A percentile compares a stretch with the other conserved stretches of the same genome.
Conservation (phyloP, 2,329 filamentous ascomycete species). For the Fusarium guadeloupense region DNA sequence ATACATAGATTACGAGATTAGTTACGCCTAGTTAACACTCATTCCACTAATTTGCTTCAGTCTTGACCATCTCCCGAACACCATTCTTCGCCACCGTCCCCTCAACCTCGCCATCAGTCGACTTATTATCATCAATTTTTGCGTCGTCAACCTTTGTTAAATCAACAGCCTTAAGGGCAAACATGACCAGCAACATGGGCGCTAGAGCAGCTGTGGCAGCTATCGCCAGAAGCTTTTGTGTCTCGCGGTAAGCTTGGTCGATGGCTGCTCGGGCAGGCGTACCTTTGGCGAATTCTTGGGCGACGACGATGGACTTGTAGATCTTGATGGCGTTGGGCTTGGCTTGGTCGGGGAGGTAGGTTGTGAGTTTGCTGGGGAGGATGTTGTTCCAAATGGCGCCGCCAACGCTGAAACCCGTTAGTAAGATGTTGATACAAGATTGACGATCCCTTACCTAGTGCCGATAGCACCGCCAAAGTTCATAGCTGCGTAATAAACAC, state of each 20-base stretch:
- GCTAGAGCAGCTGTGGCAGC: constrained; percentile 37
- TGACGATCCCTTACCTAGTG: constrained; percentile 42
- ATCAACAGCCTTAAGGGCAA: constrained; percentile 40
- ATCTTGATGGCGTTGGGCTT: constrained; percentile 39
- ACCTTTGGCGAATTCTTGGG: constrained; percentile 38
- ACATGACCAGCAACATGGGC: constrained; percentile 42
- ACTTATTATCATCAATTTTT: constrained; percentile 21
- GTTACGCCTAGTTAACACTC: too few species aligned
- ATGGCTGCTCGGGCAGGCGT: constrained; percentile 36
- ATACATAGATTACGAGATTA: too few species aligned
- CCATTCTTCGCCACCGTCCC: background rate
- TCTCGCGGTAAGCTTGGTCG: constrained; percentile 42
- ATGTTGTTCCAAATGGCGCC: constrained; percentile 50
- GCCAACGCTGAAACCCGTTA: constrained; percentile 41
- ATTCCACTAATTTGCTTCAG: background rate
- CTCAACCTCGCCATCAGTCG: constrained; percentile 3
- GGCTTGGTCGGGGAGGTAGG: constrained; percentile 34
- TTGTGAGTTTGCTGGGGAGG: constrained; percentile 40
- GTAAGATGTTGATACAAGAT: accelerated
- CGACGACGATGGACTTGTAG: constrained; percentile 45
- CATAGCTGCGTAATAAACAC: constrained; percentile 49
- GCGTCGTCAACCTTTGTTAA: constrained; percentile 29
- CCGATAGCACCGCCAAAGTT: constrained; percentile 46
- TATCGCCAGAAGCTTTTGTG: constrained; percentile 43
- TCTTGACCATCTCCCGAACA: background rate